phyloP scores from a whole-genome alignment of 371 early-diverging fungal genomes.

The Coemansia linderi region DNA sequence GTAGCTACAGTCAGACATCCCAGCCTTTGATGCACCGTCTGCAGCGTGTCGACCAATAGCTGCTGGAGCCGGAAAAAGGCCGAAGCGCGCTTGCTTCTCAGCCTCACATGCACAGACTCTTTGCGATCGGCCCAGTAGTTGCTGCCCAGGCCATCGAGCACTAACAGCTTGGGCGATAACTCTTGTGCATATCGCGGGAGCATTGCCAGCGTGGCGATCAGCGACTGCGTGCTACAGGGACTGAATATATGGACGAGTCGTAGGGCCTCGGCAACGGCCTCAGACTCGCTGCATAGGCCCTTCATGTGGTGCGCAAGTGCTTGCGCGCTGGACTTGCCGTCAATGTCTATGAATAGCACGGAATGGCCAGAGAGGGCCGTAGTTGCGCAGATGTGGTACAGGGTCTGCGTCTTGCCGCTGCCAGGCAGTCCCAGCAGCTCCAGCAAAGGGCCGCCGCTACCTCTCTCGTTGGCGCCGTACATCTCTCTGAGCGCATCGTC shows the following conservation, averaged over 20 bases:
- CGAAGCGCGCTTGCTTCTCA: conserved; percentile 30
- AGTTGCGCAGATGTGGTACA: conserved; percentile 31
- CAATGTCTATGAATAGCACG: conserved; percentile 32
- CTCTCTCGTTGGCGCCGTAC: not conserved
- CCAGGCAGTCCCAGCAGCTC: conserved; percentile 37
- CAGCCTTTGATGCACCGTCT: conserved; percentile 10
- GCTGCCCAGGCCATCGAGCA: conserved; percentile 34
- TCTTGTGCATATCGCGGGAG: conserved; percentile 17
- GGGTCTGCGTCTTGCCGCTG: conserved; percentile 43
- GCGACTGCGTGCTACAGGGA: conserved; percentile 18
- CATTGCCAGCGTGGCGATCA: conserved; percentile 39
- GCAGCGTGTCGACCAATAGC: conserved; percentile 34
- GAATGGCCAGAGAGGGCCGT: conserved; percentile 4
- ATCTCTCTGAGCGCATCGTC: conserved; percentile 11
- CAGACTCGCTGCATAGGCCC: not conserved
- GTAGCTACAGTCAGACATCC: conserved; percentile 28
- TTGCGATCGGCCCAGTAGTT: conserved; percentile 29
- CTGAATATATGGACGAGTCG: conserved; percentile 33
- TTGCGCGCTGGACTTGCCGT: conserved; percentile 23
- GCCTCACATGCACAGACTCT: conserved; percentile 16
- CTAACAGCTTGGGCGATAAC: not conserved
- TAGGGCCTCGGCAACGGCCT: conserved; percentile 8
- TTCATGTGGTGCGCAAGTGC: conserved; percentile 13
- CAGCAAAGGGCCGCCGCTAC: conserved; percentile 11
- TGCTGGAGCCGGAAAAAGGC: conserved; percentile 47